Base-by-base conservation (phyloP, 306 rosid genomes). In the Quercus wislizeni region DNA sequence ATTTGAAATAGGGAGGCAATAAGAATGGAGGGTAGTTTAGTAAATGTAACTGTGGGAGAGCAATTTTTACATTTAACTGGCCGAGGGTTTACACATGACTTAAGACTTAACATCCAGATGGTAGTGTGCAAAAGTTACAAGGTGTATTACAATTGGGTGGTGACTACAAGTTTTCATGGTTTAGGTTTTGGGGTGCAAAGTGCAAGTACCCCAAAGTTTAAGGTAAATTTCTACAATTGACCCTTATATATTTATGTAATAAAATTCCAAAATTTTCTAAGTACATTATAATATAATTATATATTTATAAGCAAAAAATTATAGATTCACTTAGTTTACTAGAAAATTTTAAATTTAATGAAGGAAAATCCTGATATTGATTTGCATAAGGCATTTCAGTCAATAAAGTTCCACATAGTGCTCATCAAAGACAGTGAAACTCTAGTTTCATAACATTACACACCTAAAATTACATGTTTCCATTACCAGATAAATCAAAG, bases 391-490 rank as follows among this genome's bases (percentile, higher is more conserved):
- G n/a, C n/a, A n/a, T n/a, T 67, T 67, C 25, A 33, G 51, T 67
- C 49, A 33, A 31, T 31, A 67, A 18, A 43, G 51, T 67, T 19
- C 51, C 19, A 31, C 13, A 30, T 30, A 31, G n/a, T 27, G 19
- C 19, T 63, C 41, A 63, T 63, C 78, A 70, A 62, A 58, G 14
- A 49, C 65, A 78, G 55, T 27, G 28, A 20, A 49, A 64, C 30
- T 52, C 59, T 57, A 46, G 28, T 8, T 72, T 30, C 74, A n/a
- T 57, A 54, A 59, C 52, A 74, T 69, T 71, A 51, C 57, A 10
- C 58, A 59, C 78, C 35, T 15, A 64, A 64, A 52, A 25, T 69
- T 75, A 74, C 13, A n/a, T 33, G 79, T 69, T 73, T 31, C 65
- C 57, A 62, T 55, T 62, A 76, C 38, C 33, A 71, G 73, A 41